Evolutionary conservation across 164 flowering plant species (phyloP).

Genomic region (Piper betle): DNA sequence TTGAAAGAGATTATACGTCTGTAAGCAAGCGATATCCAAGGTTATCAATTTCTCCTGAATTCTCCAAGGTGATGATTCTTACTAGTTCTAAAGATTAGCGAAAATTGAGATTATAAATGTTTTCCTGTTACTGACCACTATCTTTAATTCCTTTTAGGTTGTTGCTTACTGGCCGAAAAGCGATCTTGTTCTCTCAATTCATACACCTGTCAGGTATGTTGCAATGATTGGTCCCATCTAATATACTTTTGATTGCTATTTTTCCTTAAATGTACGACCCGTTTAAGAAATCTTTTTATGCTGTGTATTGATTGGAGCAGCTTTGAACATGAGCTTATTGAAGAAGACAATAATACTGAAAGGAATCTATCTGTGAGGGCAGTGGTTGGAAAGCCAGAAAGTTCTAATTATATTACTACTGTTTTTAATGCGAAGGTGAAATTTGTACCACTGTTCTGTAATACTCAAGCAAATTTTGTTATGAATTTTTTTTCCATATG

Average conservation of each 20-base stretch:
- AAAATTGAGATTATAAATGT: no score
- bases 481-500: background rate
- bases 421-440: slow-evolving; percentile 79
- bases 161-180: slow-evolving; percentile 77
- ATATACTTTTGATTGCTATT: background rate
- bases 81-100: background rate
- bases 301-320: slow-evolving; percentile 26
- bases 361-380: slow-evolving; percentile 15
- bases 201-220: slow-evolving; percentile 79
- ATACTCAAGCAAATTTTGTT: background rate
- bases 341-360: slow-evolving; percentile 27
- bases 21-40: slow-evolving; percentile 71
- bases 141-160: slow-evolving; percentile 29
- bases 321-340: slow-evolving; percentile 86
- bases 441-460: background rate
- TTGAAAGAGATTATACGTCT: slow-evolving; percentile 69
- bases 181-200: slow-evolving; percentile 50
- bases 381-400: slow-evolving; percentile 14
- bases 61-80: slow-evolving; percentile 48
- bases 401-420: slow-evolving; percentile 20
- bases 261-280: no score
- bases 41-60: slow-evolving; percentile 74
- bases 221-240: background rate
- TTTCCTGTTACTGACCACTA: no score
- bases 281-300: background rate